Base-by-base conservation (phyloP, 768 basidiomycete species). In the Russula vinacea region DNA sequence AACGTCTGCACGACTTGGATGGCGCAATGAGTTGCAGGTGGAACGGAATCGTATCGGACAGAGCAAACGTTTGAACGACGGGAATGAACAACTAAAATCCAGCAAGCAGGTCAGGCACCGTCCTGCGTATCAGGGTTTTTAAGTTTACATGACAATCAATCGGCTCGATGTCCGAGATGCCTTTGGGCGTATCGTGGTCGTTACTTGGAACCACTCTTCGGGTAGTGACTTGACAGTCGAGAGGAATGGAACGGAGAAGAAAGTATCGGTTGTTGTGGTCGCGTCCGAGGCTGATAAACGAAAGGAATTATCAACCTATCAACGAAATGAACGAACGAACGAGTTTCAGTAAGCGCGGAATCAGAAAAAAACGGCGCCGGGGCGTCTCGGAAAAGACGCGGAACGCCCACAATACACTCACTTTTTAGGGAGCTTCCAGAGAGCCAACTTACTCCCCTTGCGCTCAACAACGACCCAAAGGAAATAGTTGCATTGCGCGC, bases 201-300 rank as follows among this genome's bases (percentile, higher is more conserved):
- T 73, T 8, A 78, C 71, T 81, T 87, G 70, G 73, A 77, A 73
- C 85, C 86, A 89, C 70, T 89, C 88, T 70, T 87, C 87, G 9
- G 88, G 87, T 4, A 79, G 76, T 0, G 78, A 75, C 71, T 88
- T 88, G 60, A 89, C 72, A 3, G 81, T 80, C 0, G 81, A 80
- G 64, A 86, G 78, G 70, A 89, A 85, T 29, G 78, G 0, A 79
- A 74, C 14, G 74, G 74, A 4, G 64, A 69, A 1, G 78, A 72
- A 14, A 83, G 70, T 44, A 86, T 82, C 3, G 87, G 83, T 14
- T 80, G 77, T 58, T 77, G 76, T 0, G 88, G 80, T n/a, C 84
- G 80, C 55, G 79, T 78, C 51, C 81, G 80, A 9, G 86, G 87
- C 47, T 64, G 67, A 65, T 88, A 87, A 6, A 72, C 71, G 60